phyloP scores from a whole-genome alignment of 768 basidiomycete genomes.

The Termitomyces sp. region DNA sequence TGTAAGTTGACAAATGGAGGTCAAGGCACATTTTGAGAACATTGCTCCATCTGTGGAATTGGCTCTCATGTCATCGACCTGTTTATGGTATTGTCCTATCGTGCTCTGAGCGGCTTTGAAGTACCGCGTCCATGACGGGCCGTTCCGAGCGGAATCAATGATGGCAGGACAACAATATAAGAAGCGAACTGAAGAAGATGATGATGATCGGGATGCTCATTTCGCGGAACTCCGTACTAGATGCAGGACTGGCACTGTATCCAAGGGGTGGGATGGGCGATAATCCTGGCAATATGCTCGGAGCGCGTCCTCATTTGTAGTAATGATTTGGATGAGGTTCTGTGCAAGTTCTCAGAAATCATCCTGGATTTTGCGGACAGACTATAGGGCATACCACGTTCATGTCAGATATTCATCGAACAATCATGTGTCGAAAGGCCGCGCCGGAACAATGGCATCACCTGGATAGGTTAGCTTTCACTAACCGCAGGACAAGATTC shows the following conservation, averaged over 20 bases:
- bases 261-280: not conserved
- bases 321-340: slow-evolving; percentile 4
- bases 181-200: not conserved
- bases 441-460: not conserved
- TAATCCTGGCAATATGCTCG: not conserved
- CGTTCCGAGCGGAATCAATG: not conserved
- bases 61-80: slow-evolving; percentile 1
- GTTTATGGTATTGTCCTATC: slow-evolving; percentile 3
- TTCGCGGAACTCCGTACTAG: not conserved
- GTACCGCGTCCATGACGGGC: slow-evolving; percentile 3
- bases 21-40: not conserved
- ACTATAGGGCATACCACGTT: not conserved
- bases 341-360: slow-evolving; percentile 7
- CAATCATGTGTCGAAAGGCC: not conserved
- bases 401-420: not conserved
- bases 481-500: slow-evolving; percentile 3
- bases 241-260: slow-evolving; percentile 2
- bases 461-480: slow-evolving; percentile 7
- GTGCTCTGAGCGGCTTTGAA: not conserved
- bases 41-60: slow-evolving; percentile 1
- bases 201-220: not conserved
- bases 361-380: slow-evolving; percentile 1
- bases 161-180: not conserved
- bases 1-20: not conserved
- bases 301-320: slow-evolving; percentile 1